Conservation (phyloP, 2,329 filamentous ascomycete species). For the Eutypa lata region DNA sequence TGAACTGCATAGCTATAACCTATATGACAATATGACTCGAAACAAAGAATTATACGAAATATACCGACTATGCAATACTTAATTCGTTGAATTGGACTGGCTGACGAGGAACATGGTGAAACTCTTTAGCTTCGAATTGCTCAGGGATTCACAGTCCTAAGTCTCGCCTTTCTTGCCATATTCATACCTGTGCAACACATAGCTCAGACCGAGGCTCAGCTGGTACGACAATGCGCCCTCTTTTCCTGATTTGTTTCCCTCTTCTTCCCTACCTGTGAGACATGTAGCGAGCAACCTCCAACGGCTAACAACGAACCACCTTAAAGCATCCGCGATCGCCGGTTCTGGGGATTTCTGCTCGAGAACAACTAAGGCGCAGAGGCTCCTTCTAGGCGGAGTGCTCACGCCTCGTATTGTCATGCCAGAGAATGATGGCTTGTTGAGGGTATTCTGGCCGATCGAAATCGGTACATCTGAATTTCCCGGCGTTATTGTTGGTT, state of each 20-base stretch:
- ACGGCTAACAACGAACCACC: slow-evolving; percentile 20
- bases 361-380: slow-evolving; percentile 89
- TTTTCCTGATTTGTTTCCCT: neutral
- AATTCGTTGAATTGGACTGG: neutral
- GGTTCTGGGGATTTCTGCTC: slow-evolving; percentile 81
- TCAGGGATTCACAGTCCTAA: slow-evolving; percentile 80
- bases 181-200: slow-evolving; percentile 82
- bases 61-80: neutral
- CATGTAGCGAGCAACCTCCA: slow-evolving; percentile 5
- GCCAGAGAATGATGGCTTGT: slow-evolving; percentile 78
- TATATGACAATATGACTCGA: neutral
- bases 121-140: slow-evolving; percentile 68
- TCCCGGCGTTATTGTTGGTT: slow-evolving; percentile 87
- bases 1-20: neutral
- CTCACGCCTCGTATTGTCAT: slow-evolving; percentile 46
- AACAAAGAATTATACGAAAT: neutral
- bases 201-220: slow-evolving; percentile 72
- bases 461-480: slow-evolving; percentile 70
- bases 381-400: slow-evolving; percentile 75
- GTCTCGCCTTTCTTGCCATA: slow-evolving; percentile 78
- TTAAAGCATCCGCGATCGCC: slow-evolving; percentile 76
- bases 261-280: slow-evolving; percentile 1
- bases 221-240: slow-evolving; percentile 56
- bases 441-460: slow-evolving; percentile 98
- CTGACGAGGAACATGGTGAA: slow-evolving; percentile 5